Conservation (phyloP, 352 stramenopile species). For the Pilasporangium apinafurcum region DNA sequence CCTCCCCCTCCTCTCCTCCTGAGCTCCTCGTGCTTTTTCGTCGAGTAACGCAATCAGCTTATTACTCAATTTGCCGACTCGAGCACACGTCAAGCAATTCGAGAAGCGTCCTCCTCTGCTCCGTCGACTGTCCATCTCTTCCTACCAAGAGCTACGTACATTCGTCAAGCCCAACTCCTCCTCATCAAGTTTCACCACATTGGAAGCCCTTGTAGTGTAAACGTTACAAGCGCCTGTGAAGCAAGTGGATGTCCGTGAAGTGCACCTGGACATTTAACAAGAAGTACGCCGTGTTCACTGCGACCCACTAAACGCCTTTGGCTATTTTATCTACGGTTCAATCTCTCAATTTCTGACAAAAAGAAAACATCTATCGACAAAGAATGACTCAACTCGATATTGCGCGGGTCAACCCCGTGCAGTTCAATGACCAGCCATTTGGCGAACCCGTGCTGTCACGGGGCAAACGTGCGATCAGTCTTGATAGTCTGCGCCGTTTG, state of each 20-base stretch:
- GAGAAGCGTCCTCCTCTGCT: constrained; percentile 9
- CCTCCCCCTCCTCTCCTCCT: constrained; percentile 1
- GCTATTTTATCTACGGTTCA: too few species aligned
- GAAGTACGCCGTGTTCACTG: constrained; percentile 72
- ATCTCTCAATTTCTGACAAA: background rate
- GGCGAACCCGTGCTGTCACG: constrained; percentile 12
- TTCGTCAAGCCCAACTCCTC: too few species aligned
- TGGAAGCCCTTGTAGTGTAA: too few species aligned
- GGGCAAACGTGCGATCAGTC: constrained; percentile 31
- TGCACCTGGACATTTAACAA: constrained; percentile 81
- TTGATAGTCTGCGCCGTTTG: constrained; percentile 17
- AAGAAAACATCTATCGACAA: constrained; percentile 4
- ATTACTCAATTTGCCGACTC: constrained; percentile 49
- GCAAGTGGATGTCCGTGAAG: constrained; percentile 73
- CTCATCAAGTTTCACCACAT: too few species aligned
- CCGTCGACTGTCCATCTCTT: background rate
- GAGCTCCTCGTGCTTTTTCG: constrained; percentile 16
- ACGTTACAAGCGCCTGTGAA: background rate
- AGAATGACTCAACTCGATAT: constrained; percentile 55
- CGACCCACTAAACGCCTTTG: constrained; percentile 57
- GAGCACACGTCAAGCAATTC: constrained; percentile 10
- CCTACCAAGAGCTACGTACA: constrained; percentile 5
- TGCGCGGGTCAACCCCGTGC: constrained; percentile 15
- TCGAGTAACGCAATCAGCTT: constrained; percentile 62
- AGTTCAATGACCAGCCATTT: constrained; percentile 19